These are phyloP conservation scores for Globisporangium rhizosaccharum DNA, from an alignment of 352 stramenopile species.

Conservation along the genomic window DNA sequence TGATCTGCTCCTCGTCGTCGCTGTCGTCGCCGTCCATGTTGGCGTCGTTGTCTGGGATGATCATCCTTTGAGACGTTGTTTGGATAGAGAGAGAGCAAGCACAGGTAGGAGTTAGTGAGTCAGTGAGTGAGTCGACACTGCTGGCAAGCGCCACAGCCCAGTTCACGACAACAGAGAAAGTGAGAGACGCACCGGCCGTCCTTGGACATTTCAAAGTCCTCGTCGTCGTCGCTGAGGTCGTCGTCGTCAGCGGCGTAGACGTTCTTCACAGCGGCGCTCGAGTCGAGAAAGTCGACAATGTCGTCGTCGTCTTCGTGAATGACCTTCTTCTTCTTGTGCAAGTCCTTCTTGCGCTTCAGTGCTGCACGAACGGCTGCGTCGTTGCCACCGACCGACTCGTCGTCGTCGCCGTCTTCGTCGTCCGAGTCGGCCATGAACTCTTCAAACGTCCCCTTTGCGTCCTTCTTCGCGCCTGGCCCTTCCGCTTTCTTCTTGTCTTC, in stretches of 20 bases:
- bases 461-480: constrained; percentile 44
- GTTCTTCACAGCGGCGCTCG: constrained; percentile 87
- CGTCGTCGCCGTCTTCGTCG: constrained; percentile 73
- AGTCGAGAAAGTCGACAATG: constrained; percentile 92
- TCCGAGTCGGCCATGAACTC: constrained; percentile 81
- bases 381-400: constrained; percentile 54
- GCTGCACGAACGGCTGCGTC: constrained; percentile 79
- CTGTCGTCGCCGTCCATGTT: constrained; percentile 40
- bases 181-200: constrained; percentile 77
- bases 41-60: constrained; percentile 67
- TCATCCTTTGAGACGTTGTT: constrained; percentile 31
- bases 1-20: constrained; percentile 80
- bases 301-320: constrained; percentile 82
- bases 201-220: constrained; percentile 89
- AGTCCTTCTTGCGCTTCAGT: constrained; percentile 72
- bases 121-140: constrained; percentile 9
- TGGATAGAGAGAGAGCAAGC: constrained; percentile 4
- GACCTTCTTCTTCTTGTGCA: constrained; percentile 71
- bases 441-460: constrained; percentile 46
- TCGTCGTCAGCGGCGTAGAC: constrained; percentile 53
- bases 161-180: not conserved
- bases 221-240: constrained; percentile 69
- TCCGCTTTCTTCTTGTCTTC: constrained; percentile 87
- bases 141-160: not conserved
- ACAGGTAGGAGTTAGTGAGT: constrained; percentile 2